Evolutionary conservation across 768 basidiomycete species (phyloP), one percentile per base, ranked within the genome.

Genomic region (Russula olivacea): DNA sequence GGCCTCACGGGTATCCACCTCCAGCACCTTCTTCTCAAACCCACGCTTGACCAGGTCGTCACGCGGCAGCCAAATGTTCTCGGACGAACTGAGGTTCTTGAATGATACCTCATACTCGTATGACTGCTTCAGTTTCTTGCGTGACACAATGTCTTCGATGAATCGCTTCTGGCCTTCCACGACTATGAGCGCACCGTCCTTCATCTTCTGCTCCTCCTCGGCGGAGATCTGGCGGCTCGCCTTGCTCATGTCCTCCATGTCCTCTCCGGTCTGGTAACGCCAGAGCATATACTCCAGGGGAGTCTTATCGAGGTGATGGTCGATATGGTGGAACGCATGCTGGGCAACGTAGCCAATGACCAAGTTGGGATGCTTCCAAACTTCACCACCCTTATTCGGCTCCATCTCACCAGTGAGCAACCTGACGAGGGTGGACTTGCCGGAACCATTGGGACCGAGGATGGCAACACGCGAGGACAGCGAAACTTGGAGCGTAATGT

Each of bases 181-280:
- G 69, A 96, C 77, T 69, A 94, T 81, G 69, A 85, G 75, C 9
- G 86, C 82, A 32, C 95, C 95, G 71, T 98, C 95, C 82, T 95
- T 91, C 95, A 98, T 98, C 86, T 93, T 96, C 80, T 91, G 76
- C 66, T 79, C 77, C 76, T 98, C 95, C 74, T 90, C 93, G 59
- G 88, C 92, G 65, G 83, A 79, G 75, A 98, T 91, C 76, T 87
- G 81, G 68, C 93, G 89, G 75, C 76, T 86, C 61, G 91, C 93
- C 84, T 97, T 98, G 78, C 78, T 78, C 85, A 98, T 83, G 80
- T 97, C 95, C 79, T 98, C 95, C 74, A 97, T 77, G 81, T 98
- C 95, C 77, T 98, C 95, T 76, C 95, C 95, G 63, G 95, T 98
- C 84, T 98, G 95, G 86, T 97, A 98, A 79, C 95, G 94, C 95